Percentiles rank a stretch among this genome's conserved stretches.
These are phyloP conservation scores for Durotheca rogersii DNA, from an alignment of 495 filamentous ascomycete genomes.

Conservation along the genomic window DNA sequence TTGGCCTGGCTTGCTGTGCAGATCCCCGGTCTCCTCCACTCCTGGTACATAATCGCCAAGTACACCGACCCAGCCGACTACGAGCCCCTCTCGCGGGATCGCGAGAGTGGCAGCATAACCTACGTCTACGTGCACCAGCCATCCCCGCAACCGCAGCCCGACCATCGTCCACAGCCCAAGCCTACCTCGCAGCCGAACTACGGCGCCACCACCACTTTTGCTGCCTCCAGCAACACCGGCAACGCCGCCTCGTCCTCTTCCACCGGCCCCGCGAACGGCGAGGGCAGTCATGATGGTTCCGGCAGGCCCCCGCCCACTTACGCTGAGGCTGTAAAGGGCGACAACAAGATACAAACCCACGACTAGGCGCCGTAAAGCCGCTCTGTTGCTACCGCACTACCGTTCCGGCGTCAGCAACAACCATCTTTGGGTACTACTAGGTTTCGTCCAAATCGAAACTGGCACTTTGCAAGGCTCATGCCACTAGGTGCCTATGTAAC, in stretches of 20 bases:
- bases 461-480: too few species aligned
- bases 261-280: conserved; percentile 30
- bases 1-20: too few species aligned
- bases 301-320: conserved; percentile 68
- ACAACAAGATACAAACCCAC: conserved; percentile 79
- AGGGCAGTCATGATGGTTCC: conserved; percentile 32
- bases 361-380: conserved; percentile 55
- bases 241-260: conserved; percentile 27
- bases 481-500: too few species aligned
- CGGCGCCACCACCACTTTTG: conserved; percentile 36
- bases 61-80: conserved; percentile 78
- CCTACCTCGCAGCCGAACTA: conserved; percentile 38
- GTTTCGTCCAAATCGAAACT: too few species aligned
- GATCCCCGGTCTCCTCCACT: conserved; percentile 86
- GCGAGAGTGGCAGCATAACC: conserved; percentile 56
- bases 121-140: conserved; percentile 65
- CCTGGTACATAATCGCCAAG: conserved; percentile 97
- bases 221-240: conserved; percentile 35
- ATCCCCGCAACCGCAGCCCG: conserved; percentile 16
- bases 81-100: conserved; percentile 57
- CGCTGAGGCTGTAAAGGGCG: conserved; percentile 81
- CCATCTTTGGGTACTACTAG: background rate
- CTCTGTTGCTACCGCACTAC: background rate
- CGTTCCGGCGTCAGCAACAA: background rate
- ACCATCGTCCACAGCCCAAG: conserved; percentile 23